phyloP scores from a whole-genome alignment of 1,284 basidiomycete species.

The Schizophyllum commune region DNA sequence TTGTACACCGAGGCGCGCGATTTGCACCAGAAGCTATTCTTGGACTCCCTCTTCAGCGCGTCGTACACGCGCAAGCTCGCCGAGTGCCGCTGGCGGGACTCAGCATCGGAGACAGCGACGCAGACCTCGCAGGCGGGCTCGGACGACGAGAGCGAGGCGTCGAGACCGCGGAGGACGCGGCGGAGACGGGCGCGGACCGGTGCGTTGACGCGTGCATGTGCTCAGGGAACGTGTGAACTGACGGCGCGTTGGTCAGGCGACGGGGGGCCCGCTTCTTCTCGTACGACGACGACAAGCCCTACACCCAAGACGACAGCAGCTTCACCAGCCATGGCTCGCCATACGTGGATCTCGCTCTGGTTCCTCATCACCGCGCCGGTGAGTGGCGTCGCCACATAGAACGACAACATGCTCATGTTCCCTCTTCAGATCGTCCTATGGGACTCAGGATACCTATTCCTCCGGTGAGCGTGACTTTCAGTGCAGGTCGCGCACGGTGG shows the following conservation, averaged over 20 bases:
- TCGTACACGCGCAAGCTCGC: neutral
- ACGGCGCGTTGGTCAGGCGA: neutral
- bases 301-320: no score
- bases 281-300: neutral
- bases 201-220: neutral
- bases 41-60: neutral
- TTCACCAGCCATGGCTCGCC: slow-evolving; percentile 1
- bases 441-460: slow-evolving; percentile 71
- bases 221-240: neutral
- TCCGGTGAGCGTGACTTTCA: slow-evolving; percentile 36
- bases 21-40: neutral
- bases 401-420: slow-evolving; percentile 31
- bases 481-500: slow-evolving; percentile 1
- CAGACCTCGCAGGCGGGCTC: neutral
- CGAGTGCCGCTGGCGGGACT: neutral
- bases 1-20: neutral
- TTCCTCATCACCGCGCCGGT: slow-evolving; percentile 52
- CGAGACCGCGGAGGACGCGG: neutral
- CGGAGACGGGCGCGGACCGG: neutral
- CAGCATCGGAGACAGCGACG: neutral
- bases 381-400: neutral
- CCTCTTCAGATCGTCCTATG: slow-evolving; percentile 43
- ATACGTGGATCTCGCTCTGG: slow-evolving; percentile 64
- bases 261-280: neutral
- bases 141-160: neutral